Base-by-base conservation (phyloP, 2,329 filamentous ascomycete species). In the Beauveria australis region DNA sequence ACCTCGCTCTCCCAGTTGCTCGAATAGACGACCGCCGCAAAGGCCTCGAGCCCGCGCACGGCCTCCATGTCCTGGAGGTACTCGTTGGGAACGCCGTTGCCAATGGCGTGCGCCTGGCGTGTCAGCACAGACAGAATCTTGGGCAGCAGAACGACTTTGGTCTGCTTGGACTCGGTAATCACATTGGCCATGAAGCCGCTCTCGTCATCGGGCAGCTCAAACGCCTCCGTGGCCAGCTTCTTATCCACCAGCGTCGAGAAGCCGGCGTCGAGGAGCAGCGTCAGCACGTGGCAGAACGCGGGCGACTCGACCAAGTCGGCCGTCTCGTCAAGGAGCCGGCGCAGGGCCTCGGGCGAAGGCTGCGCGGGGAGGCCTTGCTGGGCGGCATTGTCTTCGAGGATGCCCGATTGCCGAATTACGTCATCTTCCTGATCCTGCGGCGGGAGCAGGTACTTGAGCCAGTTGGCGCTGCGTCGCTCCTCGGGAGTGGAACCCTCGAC, bases 221-320 rank as follows among this genome's bases (percentile, higher is more conserved):
- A 97, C 12, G 90, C 88, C 64, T 90, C 86, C 3, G 83, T 80
- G 5, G 89, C 87, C 59, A 97, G 83, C 73, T 94, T 94, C 68
- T 84, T 81, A 69, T 97, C 89, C 28, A 96, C 82, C 18, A 99
- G 82, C 26, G 88, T 84, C 3, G 89, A 89, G 76, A 97, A 99
- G 59, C 88, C 89, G 51, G 91, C 83, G 72, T 97, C 92, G 62
- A 97, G 88, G 60, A 97, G 82, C 61, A 90, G 85, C 2, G 89
- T 91, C 49, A 97, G 81, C 41, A 99, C 92, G 68, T 92, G 88
- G 0, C 87, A 84, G 74, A 97, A 97, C 41, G 90, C 84, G 0
- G 94, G 94, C 1, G 94, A 97, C 70, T 99, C 94, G 70, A 97
- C 88, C 26, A 99, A 83, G 71, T 99, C 94, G 44, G 93, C 90